Percentiles rank a stretch among this genome's conserved stretches.
phyloP scores from a whole-genome alignment of 805 yeast species.

The Myxozyma neotropica region DNA sequence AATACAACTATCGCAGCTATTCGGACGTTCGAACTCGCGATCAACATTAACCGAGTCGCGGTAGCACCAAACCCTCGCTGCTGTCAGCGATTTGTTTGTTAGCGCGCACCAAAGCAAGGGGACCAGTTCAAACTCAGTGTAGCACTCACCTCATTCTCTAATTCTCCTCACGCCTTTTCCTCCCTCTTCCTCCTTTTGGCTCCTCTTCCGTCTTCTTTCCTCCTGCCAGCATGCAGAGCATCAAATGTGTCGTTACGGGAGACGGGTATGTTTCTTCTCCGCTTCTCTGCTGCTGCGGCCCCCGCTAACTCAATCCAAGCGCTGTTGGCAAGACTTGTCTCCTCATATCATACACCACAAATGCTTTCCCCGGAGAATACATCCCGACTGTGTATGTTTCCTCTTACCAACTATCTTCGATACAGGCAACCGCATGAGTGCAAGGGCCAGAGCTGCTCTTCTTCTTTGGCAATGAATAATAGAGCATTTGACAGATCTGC shows the following conservation, averaged over 20 bases:
- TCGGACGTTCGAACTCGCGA: too few species aligned
- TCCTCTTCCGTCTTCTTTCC: not conserved
- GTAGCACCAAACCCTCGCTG: too few species aligned
- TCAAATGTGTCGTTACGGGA: constrained; percentile 91
- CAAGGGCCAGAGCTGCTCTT: too few species aligned
- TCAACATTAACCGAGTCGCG: too few species aligned
- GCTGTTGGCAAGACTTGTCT: constrained; percentile 94
- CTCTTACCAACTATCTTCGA: too few species aligned
- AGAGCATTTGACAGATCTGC: too few species aligned
- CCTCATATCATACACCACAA: constrained; percentile 84
- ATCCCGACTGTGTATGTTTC: constrained; percentile 76
- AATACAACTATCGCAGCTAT: too few species aligned
- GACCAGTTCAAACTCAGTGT: not conserved
- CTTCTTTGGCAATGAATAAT: too few species aligned
- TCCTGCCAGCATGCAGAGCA: constrained; percentile 64
- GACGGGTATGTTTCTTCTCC: constrained; percentile 59
- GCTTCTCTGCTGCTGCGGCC: not conserved
- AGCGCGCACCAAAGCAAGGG: not conserved
- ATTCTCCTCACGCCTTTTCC: not conserved
- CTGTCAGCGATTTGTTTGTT: too few species aligned
- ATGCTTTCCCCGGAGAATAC: constrained; percentile 89
- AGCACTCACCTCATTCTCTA: not conserved
- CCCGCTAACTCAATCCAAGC: constrained; percentile 40
- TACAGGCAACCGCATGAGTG: too few species aligned
- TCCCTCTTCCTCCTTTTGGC: not conserved